A percentile compares a stretch with the other conserved stretches of the same genome.
Conservation (phyloP, 441 rosid species). For the Pelargonium australe region DNA sequence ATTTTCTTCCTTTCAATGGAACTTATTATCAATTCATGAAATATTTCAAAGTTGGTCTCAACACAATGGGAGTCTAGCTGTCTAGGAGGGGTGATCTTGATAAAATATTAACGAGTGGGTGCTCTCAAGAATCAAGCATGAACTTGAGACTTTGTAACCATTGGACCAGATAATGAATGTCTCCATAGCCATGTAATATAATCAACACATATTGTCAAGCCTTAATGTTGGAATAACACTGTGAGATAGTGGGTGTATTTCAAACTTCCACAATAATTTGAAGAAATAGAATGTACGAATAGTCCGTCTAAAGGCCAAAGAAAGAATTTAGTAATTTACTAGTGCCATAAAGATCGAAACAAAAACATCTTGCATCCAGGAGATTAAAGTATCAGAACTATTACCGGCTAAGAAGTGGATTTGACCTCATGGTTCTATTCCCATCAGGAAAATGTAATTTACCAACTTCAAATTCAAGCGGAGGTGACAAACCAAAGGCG, state of each 20-base stretch:
- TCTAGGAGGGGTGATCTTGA: background rate
- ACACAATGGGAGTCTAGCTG: background rate
- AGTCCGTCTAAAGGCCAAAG: background rate
- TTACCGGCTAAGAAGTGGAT: conserved; percentile 31
- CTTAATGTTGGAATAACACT: background rate
- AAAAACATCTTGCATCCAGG: conserved; percentile 3
- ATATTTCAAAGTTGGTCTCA: background rate
- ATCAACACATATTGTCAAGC: background rate
- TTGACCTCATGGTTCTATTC: conserved; percentile 18
- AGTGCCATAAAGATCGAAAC: background rate
- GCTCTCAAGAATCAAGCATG: background rate
- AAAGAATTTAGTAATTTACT: background rate
- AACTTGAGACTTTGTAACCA: background rate
- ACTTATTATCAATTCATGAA: background rate
- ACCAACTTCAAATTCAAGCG: conserved; percentile 24
- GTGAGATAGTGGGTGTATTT: background rate
- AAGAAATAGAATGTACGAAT: background rate
- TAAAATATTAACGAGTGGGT: background rate
- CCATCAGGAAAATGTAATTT: conserved; percentile 19
- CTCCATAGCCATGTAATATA: background rate
- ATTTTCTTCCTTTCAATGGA: background rate
- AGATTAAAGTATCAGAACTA: conserved; percentile 14
- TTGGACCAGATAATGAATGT: background rate
- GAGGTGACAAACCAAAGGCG: conserved; percentile 45
- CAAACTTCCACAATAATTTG: background rate